Percentiles rank a stretch among this genome's conserved stretches.
Evolutionary conservation across 2,329 filamentous ascomycete species (phyloP).

Genomic region (Graphium sp.): DNA sequence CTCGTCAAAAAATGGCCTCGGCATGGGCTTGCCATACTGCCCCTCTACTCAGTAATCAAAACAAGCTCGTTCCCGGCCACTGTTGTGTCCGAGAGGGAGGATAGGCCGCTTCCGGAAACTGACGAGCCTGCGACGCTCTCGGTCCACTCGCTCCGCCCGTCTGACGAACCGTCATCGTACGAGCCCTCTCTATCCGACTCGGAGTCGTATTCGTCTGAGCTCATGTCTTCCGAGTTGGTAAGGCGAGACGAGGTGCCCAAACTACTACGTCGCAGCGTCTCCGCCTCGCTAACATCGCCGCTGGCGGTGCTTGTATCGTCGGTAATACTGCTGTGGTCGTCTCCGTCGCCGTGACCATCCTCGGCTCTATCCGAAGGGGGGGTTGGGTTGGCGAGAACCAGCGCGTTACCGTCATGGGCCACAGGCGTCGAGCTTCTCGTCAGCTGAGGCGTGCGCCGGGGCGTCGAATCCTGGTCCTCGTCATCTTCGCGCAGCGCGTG

Average conservation of each 20-base stretch:
- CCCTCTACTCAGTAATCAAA: conserved; percentile 1
- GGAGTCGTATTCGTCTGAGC: conserved; percentile 19
- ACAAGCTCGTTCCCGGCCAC: conserved; percentile 7
- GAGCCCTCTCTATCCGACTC: conserved; percentile 6
- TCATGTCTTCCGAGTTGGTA: conserved; percentile 19
- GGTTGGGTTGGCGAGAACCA: conserved; percentile 2
- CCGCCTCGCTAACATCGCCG: conserved; percentile 29
- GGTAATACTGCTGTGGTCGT: too few relatives aligned
- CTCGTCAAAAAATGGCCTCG: too few relatives aligned
- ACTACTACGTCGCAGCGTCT: conserved; percentile 29
- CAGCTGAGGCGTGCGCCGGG: conserved; percentile 4
- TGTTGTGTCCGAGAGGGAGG: conserved; percentile 9
- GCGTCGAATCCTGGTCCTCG: conserved; percentile 6
- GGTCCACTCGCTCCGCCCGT: conserved; percentile 29
- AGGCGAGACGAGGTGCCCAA: conserved; percentile 26
- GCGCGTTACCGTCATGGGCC: neutral
- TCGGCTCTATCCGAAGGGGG: neutral
- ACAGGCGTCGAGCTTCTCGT: conserved; percentile 2
- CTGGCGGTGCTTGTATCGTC: too few relatives aligned
- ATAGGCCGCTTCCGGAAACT: too few relatives aligned
- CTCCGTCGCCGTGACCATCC: conserved; percentile 6
- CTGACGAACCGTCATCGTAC: conserved; percentile 7
- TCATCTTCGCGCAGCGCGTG: conserved; percentile 43
- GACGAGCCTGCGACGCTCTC: conserved; percentile 20
- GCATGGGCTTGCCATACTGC: neutral